These are phyloP conservation scores for Sporothrix dimorphospora DNA, from an alignment of 2,329 filamentous ascomycete species.

Conservation along the genomic window DNA sequence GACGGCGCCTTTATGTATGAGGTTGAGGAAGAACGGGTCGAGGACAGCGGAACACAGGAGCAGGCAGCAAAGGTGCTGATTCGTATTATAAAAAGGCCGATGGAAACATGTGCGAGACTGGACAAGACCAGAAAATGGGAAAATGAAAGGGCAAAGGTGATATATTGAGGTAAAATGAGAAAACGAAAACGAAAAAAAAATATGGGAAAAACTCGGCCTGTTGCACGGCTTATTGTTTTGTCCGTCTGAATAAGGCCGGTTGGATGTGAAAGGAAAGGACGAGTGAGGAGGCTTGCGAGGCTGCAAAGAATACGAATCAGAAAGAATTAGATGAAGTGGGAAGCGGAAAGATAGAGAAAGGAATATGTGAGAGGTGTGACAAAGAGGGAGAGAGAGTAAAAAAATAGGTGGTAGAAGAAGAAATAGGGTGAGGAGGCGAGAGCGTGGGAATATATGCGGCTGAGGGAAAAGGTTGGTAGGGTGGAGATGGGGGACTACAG, in stretches of 20 bases:
- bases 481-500: slow-evolving; percentile 1
- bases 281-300: not conserved
- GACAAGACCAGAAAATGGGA: not conserved
- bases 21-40: not conserved
- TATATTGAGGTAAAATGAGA: not conserved
- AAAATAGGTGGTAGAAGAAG: not conserved
- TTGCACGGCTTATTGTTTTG: not conserved
- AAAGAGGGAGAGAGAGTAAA: not conserved
- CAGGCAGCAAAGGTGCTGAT: not conserved
- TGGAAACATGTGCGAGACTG: too few species aligned
- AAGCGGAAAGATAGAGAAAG: not conserved
- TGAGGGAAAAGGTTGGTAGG: not conserved
- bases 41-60: not conserved
- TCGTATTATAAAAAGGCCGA: not conserved
- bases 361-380: not conserved
- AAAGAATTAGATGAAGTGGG: not conserved
- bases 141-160: too few species aligned
- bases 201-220: not conserved
- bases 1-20: not conserved
- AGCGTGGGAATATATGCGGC: slow-evolving; percentile 11
- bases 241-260: not conserved
- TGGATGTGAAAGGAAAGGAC: not conserved
- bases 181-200: not conserved
- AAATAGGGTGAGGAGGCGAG: slow-evolving; percentile 15
- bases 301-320: not conserved